Conservation (phyloP, 73 alveolate species). For the Paramecium sonneborni region DNA sequence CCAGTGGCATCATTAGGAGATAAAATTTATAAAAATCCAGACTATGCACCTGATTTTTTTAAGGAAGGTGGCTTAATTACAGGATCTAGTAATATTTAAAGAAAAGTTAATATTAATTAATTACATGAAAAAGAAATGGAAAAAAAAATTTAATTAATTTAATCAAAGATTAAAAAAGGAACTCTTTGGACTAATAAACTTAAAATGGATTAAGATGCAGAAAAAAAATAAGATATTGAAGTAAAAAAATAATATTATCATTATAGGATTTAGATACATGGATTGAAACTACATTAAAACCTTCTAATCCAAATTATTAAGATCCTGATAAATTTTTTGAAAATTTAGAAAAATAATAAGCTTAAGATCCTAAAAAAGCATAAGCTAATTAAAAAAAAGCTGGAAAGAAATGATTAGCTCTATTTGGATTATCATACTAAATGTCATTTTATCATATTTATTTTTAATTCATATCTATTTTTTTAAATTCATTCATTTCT, state of each 20-base stretch:
- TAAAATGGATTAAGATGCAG: constrained; percentile 43
- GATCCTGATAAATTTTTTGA: constrained; percentile 75
- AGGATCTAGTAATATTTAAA: constrained; percentile 63
- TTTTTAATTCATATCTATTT: neutral
- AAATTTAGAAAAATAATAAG: constrained; percentile 61
- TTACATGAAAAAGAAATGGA: constrained; percentile 63
- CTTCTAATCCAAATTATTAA: constrained; percentile 70
- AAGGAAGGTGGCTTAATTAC: constrained; percentile 69
- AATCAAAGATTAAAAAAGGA: constrained; percentile 67
- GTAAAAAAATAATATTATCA: neutral
- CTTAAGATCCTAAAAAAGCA: constrained; percentile 31
- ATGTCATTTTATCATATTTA: neutral
- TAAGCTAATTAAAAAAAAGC: constrained; percentile 39
- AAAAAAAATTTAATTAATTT: constrained; percentile 56
- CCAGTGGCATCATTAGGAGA: constrained; percentile 65
- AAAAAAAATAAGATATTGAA: constrained; percentile 64
- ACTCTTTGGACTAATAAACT: constrained; percentile 68
- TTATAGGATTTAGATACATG: constrained; percentile 63
- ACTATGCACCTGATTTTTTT: constrained; percentile 67
- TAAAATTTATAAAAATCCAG: constrained; percentile 71
- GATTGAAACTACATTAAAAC: constrained; percentile 68
- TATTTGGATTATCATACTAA: neutral
- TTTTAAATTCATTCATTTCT: too few species aligned
- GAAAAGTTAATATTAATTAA: constrained; percentile 61
- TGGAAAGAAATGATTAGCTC: constrained; percentile 35